Evolutionary conservation across 768 basidiomycete species (phyloP), one percentile per base, ranked within the genome.

Genomic region (Podaxis sp.): DNA sequence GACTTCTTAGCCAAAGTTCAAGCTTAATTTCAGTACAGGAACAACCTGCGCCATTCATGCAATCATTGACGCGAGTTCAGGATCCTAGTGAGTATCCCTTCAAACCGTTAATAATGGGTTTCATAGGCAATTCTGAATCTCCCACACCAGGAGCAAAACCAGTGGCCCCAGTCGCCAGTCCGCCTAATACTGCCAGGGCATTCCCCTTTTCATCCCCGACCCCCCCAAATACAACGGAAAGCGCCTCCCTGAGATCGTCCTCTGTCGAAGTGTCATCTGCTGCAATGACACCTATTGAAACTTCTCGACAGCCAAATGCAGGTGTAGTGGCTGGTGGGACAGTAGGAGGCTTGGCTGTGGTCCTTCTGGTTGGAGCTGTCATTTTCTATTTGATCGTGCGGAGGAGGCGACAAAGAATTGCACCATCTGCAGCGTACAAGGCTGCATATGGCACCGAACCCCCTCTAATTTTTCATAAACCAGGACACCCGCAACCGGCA

Each of bases 311-410:
- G 18, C 36, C 21, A 14, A 70, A 76, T 57, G 71, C 72, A 0
- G 81, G 79, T 1, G 75, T 77, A 23, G 79, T 85, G 27, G 76
- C 76, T 9, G 84, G 82, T 35, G 82, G 81, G 16, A 73, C 74
- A n/a, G 70, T 80, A 21, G 80, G 73, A 4, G 81, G 72, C 9
- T 48, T 82, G 3, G 62, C 78, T 1, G 68, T 72, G 6, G 57
- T 78, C 13, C 71, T 64, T 2, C 68, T 74, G 27, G 25, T 76
- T 7, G 65, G 55, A 35, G 55, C 57, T 16, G 38, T 64, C 18
- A 4, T 65, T 11, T 53, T 61, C 11, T 68, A 66, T 50, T 68
- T 67, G 63, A 2, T 71, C 1, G 14, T 50, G 14, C 66, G 65
- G 37, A 66, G 72, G 9, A 65, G 68, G 18, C 65, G 68, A 16